A percentile compares a stretch with the other conserved stretches of the same genome.
phyloP scores from a whole-genome alignment of 1,139 yeast genomes.

The Candida frijolesensis region DNA sequence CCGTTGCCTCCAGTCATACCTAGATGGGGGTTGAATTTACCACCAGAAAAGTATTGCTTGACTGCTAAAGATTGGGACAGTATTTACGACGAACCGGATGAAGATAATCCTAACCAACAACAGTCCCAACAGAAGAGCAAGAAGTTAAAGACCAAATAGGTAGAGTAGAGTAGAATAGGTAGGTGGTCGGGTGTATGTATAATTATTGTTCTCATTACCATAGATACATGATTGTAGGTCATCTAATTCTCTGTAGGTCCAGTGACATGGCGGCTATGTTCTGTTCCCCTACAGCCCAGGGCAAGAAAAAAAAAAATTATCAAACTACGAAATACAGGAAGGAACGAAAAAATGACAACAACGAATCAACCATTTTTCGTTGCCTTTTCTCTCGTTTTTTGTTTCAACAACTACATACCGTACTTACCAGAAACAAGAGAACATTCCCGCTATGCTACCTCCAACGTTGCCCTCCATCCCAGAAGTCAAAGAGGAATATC shows the following conservation, averaged over 20 bases:
- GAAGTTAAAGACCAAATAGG: conserved; percentile 11
- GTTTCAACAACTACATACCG: background rate
- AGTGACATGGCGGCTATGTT: background rate
- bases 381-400: background rate
- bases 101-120: conserved; percentile 18
- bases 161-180: background rate
- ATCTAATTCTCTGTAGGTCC: background rate
- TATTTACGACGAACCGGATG: conserved; percentile 38
- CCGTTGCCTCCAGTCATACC: conserved; percentile 92
- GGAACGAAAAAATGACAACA: background rate
- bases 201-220: background rate
- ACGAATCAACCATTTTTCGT: conserved; percentile 2
- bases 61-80: conserved; percentile 78
- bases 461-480: conserved; percentile 50
- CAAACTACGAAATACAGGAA: conserved; percentile 1
- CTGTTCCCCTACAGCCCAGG: background rate
- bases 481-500: conserved; percentile 54
- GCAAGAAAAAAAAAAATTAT: conserved; percentile 2
- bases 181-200: background rate
- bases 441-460: conserved; percentile 33
- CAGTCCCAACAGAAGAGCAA: conserved; percentile 9
- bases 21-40: conserved; percentile 88
- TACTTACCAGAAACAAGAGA: background rate
- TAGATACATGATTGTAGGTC: too few species aligned
- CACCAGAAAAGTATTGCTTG: conserved; percentile 96